Base-by-base conservation (phyloP, 441 rosid genomes). In the Pelargonium cotyledonis region DNA sequence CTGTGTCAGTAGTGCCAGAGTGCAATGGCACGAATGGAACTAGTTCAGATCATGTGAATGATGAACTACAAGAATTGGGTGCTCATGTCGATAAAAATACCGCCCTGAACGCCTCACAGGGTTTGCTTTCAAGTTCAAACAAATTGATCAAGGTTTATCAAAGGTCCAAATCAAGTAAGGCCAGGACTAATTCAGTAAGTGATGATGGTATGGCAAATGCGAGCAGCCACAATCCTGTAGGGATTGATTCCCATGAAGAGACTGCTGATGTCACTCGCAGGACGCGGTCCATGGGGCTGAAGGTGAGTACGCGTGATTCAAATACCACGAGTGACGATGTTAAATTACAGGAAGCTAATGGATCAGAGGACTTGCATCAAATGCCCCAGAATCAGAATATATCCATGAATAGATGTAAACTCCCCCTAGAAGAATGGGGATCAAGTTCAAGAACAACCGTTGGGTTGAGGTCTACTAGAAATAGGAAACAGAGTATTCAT, bases 401-500 rank as follows among this genome's bases (percentile, higher is more conserved):
- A 68, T 79, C 80, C 58, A 44, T 74, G 31, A 76, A 57, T 77
- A 79, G 85, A 78, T 60, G 73, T 64, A 87, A 81, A 80, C 82
- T 78, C 79, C 79, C 85, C 26, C 65, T 61, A 23, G 90, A 87
- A 78, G 92, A 89, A 76, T 80, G 80, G 83, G 89, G 85, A 78
- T 86, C 93, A 6, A 70, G 89, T 78, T 83, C 98, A 60, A 92
- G 79, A 78, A 73, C 72, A 79, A 73, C 85, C 41, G 94, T 88
- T 71, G 85, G 96, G 60, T 68, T 83, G 74, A 87, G 97, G 84
- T 89, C 98, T 61, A 79, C 90, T 44, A 88, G 99, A 82, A 88
- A 87, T 73, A 88, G 98, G 83, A 91, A 86, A 82, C 84, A 83
- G 31, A 88, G 81, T 78, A 83, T 80, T 79, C 70, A 83, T 68